phyloP scores from a whole-genome alignment of 148 eudicot species.

The Diospyros lotus region DNA sequence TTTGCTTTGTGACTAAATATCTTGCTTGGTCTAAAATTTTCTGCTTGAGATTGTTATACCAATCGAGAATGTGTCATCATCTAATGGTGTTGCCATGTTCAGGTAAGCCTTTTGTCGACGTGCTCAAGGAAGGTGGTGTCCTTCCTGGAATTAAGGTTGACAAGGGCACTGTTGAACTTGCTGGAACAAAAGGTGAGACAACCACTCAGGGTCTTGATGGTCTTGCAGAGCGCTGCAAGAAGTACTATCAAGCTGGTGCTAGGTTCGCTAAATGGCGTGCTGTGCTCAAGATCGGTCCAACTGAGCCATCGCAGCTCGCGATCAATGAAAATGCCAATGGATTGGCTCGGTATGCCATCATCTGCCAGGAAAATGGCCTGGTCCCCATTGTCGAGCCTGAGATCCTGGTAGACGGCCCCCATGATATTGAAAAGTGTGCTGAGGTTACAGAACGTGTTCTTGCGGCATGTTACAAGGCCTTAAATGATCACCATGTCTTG shows the following conservation, averaged over 20 bases:
- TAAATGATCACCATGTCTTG: slow-evolving; percentile 86
- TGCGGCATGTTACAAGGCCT: slow-evolving; percentile 87
- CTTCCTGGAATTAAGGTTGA: slow-evolving; percentile 95
- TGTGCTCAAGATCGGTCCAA: slow-evolving; percentile 74
- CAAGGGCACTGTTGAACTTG: slow-evolving; percentile 83
- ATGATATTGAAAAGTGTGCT: slow-evolving; percentile 71
- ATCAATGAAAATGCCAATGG: slow-evolving; percentile 91
- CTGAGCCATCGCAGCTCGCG: slow-evolving; percentile 73
- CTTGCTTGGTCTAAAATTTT: background rate
- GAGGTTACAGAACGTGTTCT: slow-evolving; percentile 88
- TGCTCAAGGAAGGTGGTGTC: slow-evolving; percentile 75
- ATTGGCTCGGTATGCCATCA: slow-evolving; percentile 83
- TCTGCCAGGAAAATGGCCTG: slow-evolving; percentile 86
- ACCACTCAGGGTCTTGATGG: slow-evolving; percentile 89
- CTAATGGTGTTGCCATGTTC: slow-evolving; percentile 8
- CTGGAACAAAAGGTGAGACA: slow-evolving; percentile 88
- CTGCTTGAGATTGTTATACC: too few relatives aligned
- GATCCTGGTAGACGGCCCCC: slow-evolving; percentile 82
- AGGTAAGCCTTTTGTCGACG: slow-evolving; percentile 90
- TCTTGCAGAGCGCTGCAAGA: slow-evolving; percentile 63
- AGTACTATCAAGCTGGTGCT: slow-evolving; percentile 79
- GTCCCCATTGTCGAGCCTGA: slow-evolving; percentile 97
- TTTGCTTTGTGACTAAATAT: too few relatives aligned
- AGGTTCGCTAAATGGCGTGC: slow-evolving; percentile 90
- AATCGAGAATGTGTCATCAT: too few relatives aligned